These are phyloP conservation scores for Elsinoe necatrix DNA, from an alignment of 2,329 filamentous ascomycete species.

Conservation along the genomic window DNA sequence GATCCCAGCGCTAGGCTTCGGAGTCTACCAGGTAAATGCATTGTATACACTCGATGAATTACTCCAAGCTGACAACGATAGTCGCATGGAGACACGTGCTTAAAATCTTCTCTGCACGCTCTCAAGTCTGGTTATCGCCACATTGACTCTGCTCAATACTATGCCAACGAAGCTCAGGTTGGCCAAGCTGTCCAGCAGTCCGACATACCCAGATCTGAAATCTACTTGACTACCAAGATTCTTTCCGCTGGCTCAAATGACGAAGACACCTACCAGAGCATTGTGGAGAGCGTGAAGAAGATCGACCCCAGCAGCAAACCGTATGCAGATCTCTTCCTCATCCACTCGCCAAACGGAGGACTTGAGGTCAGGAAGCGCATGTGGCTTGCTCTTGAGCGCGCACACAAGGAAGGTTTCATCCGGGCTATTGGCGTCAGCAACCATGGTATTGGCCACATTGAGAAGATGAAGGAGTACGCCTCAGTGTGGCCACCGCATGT, in stretches of 20 bases:
- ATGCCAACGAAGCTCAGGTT: constrained; percentile 60
- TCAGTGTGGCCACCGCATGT: constrained; percentile 60
- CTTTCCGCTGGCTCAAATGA: constrained; percentile 44
- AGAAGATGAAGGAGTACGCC: constrained; percentile 60
- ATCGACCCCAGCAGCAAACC: constrained; percentile 46
- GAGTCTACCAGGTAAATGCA: constrained; percentile 48
- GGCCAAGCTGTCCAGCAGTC: constrained; percentile 54
- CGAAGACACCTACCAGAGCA: constrained; percentile 52
- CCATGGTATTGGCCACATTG: constrained; percentile 58
- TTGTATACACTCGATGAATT: background rate
- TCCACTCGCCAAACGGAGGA: constrained; percentile 56
- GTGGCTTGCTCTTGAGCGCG: constrained; percentile 58
- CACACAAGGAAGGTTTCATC: constrained; percentile 51
- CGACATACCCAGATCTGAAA: constrained; percentile 46
- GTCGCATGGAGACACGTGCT: constrained; percentile 47
- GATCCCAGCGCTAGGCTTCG: constrained; percentile 63
- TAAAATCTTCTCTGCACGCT: constrained; percentile 50
- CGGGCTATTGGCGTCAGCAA: constrained; percentile 66
- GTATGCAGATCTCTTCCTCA: constrained; percentile 64
- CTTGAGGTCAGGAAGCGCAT: constrained; percentile 49
- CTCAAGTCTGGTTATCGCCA: constrained; percentile 53
- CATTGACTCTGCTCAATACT: constrained; percentile 61
- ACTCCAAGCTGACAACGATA: background rate
- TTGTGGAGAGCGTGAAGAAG: constrained; percentile 55
- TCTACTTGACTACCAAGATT: constrained; percentile 68